phyloP scores from a whole-genome alignment of 805 yeast species.

The Wickerhamiella azyma region DNA sequence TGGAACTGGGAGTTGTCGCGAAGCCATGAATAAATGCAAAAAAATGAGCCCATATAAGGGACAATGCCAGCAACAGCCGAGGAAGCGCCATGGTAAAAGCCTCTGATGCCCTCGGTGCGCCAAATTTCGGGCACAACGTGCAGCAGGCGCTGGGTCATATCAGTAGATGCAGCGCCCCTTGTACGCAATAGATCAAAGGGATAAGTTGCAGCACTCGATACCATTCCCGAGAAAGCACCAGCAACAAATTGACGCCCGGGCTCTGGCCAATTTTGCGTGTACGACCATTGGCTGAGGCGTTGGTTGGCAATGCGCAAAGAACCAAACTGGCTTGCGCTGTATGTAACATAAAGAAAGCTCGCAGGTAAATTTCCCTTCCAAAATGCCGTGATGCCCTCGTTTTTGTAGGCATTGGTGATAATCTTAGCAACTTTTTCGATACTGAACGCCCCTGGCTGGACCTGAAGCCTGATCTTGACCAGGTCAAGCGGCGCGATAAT shows the following conservation, averaged over 20 bases:
- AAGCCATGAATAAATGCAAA: conserved; percentile 15
- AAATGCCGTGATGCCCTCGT: conserved; percentile 64
- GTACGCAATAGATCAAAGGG: conserved; percentile 89
- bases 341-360: conserved; percentile 64
- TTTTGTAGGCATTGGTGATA: conserved; percentile 31
- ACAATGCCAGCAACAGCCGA: conserved; percentile 49
- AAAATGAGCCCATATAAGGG: conserved; percentile 60
- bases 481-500: conserved; percentile 69
- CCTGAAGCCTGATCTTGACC: conserved; percentile 60
- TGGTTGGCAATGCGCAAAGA: conserved; percentile 46
- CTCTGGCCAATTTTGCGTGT: conserved; percentile 23
- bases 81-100: conserved; percentile 37
- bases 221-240: conserved; percentile 67
- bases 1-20: conserved; percentile 10
- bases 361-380: conserved; percentile 98
- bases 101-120: conserved; percentile 31
- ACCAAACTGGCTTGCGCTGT: conserved; percentile 78
- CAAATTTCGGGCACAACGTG: conserved; percentile 26
- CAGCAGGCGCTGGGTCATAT: conserved; percentile 13
- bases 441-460: conserved; percentile 27
- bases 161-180: conserved; percentile 55
- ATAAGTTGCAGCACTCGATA: conserved; percentile 62
- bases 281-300: conserved; percentile 23
- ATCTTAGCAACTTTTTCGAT: conserved; percentile 19
- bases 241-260: conserved; percentile 38